Evolutionary conservation across 306 rosid genomes (phyloP).

Genomic region (Pyrus communis): DNA sequence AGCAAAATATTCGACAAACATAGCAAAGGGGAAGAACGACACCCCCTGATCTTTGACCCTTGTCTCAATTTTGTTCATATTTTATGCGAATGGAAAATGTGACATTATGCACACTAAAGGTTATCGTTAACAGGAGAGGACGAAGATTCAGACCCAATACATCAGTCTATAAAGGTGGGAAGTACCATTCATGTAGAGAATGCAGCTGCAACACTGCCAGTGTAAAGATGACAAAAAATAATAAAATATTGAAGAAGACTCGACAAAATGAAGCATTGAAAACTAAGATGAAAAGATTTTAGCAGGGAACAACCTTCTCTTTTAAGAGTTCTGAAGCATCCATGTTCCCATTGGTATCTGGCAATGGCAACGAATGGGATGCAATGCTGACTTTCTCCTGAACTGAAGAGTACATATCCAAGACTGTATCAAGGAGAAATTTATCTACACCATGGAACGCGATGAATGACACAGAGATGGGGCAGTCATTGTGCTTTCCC

Average conservation of each 20-base stretch:
- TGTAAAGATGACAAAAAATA: background rate
- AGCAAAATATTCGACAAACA: background rate
- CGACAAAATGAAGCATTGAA: background rate
- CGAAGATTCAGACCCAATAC: background rate
- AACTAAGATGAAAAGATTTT: conserved; percentile 1
- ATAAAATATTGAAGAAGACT: background rate
- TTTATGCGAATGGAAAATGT: background rate
- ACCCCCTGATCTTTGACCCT: background rate
- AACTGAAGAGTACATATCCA: conserved; percentile 62
- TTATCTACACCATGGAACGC: conserved; percentile 69
- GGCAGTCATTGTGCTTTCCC: conserved; percentile 50
- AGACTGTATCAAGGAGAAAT: conserved; percentile 77
- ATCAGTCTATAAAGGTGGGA: background rate
- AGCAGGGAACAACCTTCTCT: conserved; percentile 57
- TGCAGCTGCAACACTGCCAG: background rate
- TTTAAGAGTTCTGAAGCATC: conserved; percentile 76
- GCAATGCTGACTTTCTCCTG: conserved; percentile 49
- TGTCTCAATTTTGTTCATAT: background rate
- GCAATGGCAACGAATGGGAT: conserved; percentile 29
- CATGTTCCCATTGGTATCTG: conserved; percentile 49
- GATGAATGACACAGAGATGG: conserved; percentile 65
- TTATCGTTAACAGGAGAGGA: background rate
- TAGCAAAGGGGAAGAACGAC: background rate
- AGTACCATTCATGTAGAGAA: background rate
- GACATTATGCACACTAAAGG: background rate